These are phyloP conservation scores for Litchi chinensis DNA, from an alignment of 345 rosid species.

Conservation along the genomic window DNA sequence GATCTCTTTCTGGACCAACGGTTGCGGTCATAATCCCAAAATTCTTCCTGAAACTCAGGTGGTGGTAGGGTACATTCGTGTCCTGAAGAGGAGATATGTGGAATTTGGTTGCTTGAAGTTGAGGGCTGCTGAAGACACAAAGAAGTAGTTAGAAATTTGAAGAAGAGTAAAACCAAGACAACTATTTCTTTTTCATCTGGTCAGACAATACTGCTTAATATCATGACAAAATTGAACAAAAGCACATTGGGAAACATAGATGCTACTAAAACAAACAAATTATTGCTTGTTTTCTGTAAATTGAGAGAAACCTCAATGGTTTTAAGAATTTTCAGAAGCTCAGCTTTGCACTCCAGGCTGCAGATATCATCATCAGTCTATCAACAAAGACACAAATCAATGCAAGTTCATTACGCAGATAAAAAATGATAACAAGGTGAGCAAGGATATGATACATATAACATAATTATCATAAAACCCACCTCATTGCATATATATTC, in stretches of 20 bases:
- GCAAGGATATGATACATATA: constrained; percentile 12
- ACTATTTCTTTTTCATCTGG: neutral
- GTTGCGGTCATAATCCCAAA: constrained; percentile 54
- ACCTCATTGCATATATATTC: constrained; percentile 79
- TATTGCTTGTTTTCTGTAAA: neutral
- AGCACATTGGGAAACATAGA: neutral
- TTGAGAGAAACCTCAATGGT: constrained; percentile 40
- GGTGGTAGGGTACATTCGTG: constrained; percentile 13
- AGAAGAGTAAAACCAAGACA: constrained; percentile 9
- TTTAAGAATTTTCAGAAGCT: constrained; percentile 50
- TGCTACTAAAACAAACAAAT: neutral
- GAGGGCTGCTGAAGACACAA: constrained; percentile 36
- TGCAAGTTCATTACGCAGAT: constrained; percentile 2
- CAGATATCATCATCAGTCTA: constrained; percentile 82
- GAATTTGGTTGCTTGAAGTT: constrained; percentile 27
- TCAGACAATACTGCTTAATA: neutral
- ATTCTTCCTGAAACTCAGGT: constrained; percentile 43
- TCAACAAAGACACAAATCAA: constrained; percentile 20
- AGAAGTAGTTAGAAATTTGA: neutral
- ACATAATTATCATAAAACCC: constrained; percentile 10
- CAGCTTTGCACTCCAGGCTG: constrained; percentile 71
- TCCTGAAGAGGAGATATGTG: constrained; percentile 27
- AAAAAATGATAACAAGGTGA: constrained; percentile 7
- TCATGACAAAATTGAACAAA: constrained; percentile 7
- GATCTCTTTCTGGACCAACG: constrained; percentile 59